A percentile compares a stretch with the other conserved stretches of the same genome.
phyloP scores from a whole-genome alignment of 352 stramenopile genomes.

The Peronospora farinosa region DNA sequence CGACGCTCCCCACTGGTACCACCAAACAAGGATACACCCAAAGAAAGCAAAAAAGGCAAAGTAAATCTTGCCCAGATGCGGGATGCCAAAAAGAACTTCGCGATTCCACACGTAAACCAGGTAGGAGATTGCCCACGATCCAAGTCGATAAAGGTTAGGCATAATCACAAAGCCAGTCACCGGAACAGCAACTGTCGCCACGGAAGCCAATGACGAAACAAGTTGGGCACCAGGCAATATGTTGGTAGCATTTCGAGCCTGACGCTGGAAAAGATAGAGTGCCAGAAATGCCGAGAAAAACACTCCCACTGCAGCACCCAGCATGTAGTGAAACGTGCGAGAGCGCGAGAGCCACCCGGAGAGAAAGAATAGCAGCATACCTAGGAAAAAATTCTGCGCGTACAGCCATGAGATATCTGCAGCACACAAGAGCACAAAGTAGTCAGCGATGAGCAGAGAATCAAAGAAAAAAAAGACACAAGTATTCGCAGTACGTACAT shows the following conservation, averaged over 20 bases:
- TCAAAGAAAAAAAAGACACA: neutral
- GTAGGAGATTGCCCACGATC: constrained; percentile 55
- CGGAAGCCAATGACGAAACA: constrained; percentile 56
- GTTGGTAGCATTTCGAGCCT: constrained; percentile 59
- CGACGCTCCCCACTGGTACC: constrained; percentile 77
- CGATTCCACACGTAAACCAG: constrained; percentile 58
- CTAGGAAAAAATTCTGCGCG: constrained; percentile 69
- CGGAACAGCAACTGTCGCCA: constrained; percentile 65
- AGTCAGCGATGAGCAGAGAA: constrained; percentile 1
- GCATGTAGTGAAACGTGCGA: constrained; percentile 71
- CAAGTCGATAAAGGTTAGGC: constrained; percentile 60
- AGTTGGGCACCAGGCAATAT: constrained; percentile 68
- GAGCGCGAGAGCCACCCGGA: constrained; percentile 58
- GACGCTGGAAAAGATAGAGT: constrained; percentile 74
- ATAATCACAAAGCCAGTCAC: constrained; percentile 75
- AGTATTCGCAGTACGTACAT: constrained; percentile 31
- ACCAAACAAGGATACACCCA: constrained; percentile 72
- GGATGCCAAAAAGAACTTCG: constrained; percentile 66
- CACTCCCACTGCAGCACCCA: constrained; percentile 60
- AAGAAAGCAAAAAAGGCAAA: constrained; percentile 74
- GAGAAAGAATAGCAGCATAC: constrained; percentile 63
- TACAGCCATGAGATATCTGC: constrained; percentile 63
- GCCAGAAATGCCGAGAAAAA: constrained; percentile 72
- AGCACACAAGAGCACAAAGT: constrained; percentile 3
- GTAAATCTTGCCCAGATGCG: constrained; percentile 83